Base-by-base conservation (phyloP, 768 basidiomycete genomes). In the Postia placenta region DNA sequence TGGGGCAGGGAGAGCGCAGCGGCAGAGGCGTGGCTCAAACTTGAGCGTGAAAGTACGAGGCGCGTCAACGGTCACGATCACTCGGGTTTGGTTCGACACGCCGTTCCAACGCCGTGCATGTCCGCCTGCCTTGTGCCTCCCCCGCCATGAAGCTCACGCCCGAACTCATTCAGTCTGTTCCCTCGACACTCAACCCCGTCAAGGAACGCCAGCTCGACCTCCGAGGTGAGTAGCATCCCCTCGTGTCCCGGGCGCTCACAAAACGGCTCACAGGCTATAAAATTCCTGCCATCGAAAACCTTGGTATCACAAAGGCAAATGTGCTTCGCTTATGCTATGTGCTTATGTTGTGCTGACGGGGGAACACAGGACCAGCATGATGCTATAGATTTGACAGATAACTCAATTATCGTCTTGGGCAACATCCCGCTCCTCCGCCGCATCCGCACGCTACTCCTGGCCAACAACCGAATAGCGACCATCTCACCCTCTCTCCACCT, bases 221-320 rank as follows among this genome's bases (percentile, higher is more conserved):
- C 45, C 75, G 92, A 78, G 92, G 92, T 88, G 61, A 50, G 76
- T 57, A 17, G 17, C 22, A 20, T 46, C 23, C 14, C 42, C 20
- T 47, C 39, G 11, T 33, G 14, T 28, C 9, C 44, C 28, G 27
- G 24, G 48, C 63, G 67, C 56, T 47, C 44, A 43, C 56, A 47
- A 48, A 42, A 36, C 27, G 28, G 44, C 45, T 56, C 60, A 57
- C 67, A 93, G 91, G 92, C 50, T 87, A 87, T 72, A 92, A 91
- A 79, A 93, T 94, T 57, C 92, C 92, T 47, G 81, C 87, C 48
- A 95, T 95, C 64, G 92, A 95, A 84, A 95, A 95, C 76, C 77
- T 95, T 57, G 92, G 92, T 75, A 87, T 93, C 55, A 91, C 92
- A 66, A 84, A 76, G 76, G 89, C 83, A 66, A 57, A 80, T 67